Base-by-base conservation (phyloP, 495 filamentous ascomycete genomes). In the Antarctomyces pellizariae region DNA sequence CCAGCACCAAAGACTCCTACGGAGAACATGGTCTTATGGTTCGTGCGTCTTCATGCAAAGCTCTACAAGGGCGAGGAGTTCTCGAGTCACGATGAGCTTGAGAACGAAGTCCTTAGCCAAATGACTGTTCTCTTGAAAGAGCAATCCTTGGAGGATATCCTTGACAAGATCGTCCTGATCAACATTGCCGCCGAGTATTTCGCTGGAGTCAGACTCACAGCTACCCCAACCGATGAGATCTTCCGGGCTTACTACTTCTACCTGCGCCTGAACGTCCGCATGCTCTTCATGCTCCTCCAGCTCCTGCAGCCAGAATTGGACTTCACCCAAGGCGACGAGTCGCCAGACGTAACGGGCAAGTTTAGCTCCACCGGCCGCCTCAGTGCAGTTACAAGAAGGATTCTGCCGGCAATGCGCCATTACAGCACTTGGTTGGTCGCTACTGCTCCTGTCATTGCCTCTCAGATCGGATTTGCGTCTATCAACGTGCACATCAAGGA, bases 161-260 rank as follows among this genome's bases (percentile, higher is more conserved):
- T 90, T 15, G 61, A 77, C 24, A 83, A 80, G 40, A 68, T 92
- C 36, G 66, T 79, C 24, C 54, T 93, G 16, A 67, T 78, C 31
- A 95, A 89, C 38, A 70, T 93, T 25, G 66, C 78, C 1, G 78
- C 83, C 7, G 75, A 89, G 41, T 67, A 66, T 33, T 61, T 71
- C 36, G 70, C 78, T 13, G 53, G 54, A 11, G 44, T 58, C 12
- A 66, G 62, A 32, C 57, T 73, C 23, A 51, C 50, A 42, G 53
- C 75, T 78, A 58, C 48, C 3, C 44, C 47, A 18, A 27, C 52
- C 43, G 1, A 50, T 8, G 35, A 44, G 5, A 32, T 34, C 9
- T 50, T 57, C 11, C 49, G 62, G 29, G 64, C 75, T 2, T 70
- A 64, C 42, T 62, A 71, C 28, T 82, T 74, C 45, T 67, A 75